These are phyloP conservation scores for Solanum gracilifrons DNA, from an alignment of 257 asterid species.

Conservation along the genomic window DNA sequence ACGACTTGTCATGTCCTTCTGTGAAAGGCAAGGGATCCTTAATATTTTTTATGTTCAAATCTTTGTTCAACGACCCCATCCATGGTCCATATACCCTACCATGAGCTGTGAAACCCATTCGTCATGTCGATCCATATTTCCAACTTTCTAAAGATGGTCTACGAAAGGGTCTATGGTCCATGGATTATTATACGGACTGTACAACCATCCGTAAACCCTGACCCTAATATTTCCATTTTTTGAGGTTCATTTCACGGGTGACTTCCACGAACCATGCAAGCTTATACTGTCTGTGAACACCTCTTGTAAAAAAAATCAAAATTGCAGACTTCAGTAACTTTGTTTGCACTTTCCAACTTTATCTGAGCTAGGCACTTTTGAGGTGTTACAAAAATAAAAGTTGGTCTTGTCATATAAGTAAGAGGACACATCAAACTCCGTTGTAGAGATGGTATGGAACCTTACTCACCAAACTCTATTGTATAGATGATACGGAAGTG, in stretches of 20 bases:
- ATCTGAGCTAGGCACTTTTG: neutral
- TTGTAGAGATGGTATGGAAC: neutral
- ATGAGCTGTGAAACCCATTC: neutral
- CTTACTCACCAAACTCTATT: neutral
- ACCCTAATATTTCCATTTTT: neutral
- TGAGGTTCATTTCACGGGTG: neutral
- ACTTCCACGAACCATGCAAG: neutral
- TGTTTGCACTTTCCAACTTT: neutral
- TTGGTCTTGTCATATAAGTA: neutral
- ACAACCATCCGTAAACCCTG: neutral
- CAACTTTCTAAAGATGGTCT: neutral
- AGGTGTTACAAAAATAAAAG: neutral
- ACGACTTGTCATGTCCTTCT: neutral
- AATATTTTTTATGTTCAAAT: neutral
- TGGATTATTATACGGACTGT: neutral
- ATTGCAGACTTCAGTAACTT: neutral
- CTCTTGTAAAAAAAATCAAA: neutral
- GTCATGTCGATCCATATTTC: neutral
- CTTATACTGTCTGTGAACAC: neutral
- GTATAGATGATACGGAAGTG: neutral
- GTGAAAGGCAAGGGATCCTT: neutral
- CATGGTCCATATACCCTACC: neutral
- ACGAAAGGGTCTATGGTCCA: neutral
- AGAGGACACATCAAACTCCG: neutral
- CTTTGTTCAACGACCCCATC: neutral